Evolutionary conservation across 1,284 basidiomycete genomes (phyloP).

Genomic region (Caloboletus firmus): DNA sequence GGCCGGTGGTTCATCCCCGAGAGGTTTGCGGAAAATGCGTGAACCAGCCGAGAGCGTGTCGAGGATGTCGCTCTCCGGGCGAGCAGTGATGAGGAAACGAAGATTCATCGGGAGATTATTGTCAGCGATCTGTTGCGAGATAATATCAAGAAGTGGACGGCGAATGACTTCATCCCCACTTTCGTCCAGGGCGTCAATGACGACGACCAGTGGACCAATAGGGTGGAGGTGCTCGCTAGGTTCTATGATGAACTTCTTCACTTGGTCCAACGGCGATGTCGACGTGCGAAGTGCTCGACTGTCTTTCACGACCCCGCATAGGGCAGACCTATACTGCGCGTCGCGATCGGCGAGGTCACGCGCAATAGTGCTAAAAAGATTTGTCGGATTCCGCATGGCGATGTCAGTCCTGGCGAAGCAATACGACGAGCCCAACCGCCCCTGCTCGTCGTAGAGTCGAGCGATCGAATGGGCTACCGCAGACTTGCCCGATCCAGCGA

Average conservation of each 20-base stretch:
- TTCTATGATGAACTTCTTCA: background rate
- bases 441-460: constrained; percentile 1
- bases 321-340: background rate
- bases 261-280: background rate
- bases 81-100: background rate
- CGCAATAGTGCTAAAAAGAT: constrained; percentile 5
- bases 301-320: background rate
- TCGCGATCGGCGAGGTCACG: constrained; percentile 3
- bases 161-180: constrained; percentile 1
- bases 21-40: background rate
- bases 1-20: background rate
- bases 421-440: constrained; percentile 8
- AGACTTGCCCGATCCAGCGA: constrained; percentile 8
- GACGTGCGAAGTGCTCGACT: constrained; percentile 2
- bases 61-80: background rate
- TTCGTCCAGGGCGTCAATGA: constrained; percentile 16
- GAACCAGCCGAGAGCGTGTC: background rate
- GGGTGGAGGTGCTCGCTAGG: background rate
- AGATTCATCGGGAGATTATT: background rate
- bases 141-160: background rate
- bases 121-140: background rate
- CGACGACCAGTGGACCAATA: constrained; percentile 6
- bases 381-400: constrained; percentile 3
- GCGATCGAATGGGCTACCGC: constrained; percentile 3
- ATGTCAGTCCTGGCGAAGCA: constrained; percentile 5